Conservation (phyloP, 495 filamentous ascomycete species). For the Aspergillus nanangensis region DNA sequence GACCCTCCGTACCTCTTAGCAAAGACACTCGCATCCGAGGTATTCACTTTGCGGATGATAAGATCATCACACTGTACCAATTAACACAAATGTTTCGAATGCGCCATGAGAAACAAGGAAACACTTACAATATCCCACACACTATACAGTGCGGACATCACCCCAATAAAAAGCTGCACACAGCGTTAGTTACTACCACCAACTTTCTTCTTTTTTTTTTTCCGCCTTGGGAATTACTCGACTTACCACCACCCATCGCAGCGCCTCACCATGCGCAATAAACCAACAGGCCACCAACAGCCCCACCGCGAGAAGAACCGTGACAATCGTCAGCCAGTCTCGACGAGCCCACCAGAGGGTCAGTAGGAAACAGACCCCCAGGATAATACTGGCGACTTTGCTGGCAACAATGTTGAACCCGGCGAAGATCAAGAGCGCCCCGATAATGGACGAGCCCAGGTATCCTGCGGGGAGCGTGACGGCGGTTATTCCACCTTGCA, state of each 20-base stretch:
- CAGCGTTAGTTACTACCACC: no score
- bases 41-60: slow-evolving; percentile 79
- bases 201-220: no score
- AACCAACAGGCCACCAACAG: slow-evolving; percentile 75
- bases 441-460: slow-evolving; percentile 69
- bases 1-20: slow-evolving; percentile 73
- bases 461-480: slow-evolving; percentile 76
- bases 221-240: no score
- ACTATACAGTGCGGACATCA: slow-evolving; percentile 73
- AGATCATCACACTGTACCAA: slow-evolving; percentile 64
- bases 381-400: slow-evolving; percentile 68
- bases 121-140: slow-evolving; percentile 76
- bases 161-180: slow-evolving; percentile 73
- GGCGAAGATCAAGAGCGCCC: slow-evolving; percentile 72
- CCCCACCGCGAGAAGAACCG: slow-evolving; percentile 63
- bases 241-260: slow-evolving; percentile 67
- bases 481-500: slow-evolving; percentile 71
- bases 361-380: slow-evolving; percentile 70
- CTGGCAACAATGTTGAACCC: slow-evolving; percentile 76
- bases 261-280: slow-evolving; percentile 66
- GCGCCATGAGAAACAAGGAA: not conserved
- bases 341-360: slow-evolving; percentile 75
- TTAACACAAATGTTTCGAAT: slow-evolving; percentile 1
- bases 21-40: slow-evolving; percentile 76
- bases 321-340: slow-evolving; percentile 73